These are phyloP conservation scores for Fallopia convolvulus DNA, from an alignment of 148 eudicot genomes.

Conservation along the genomic window DNA sequence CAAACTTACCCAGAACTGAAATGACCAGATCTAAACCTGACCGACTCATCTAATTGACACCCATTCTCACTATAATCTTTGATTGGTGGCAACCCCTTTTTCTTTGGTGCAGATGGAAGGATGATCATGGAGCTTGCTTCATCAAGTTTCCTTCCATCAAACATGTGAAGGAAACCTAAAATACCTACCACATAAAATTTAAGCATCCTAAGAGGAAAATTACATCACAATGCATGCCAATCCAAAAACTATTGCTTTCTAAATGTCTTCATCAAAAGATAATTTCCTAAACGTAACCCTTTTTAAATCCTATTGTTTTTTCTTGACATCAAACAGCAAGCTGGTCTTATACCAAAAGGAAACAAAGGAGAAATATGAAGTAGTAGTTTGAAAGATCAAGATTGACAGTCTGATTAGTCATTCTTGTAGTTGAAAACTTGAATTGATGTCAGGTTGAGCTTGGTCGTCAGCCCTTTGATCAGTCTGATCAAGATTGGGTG, in stretches of 20 bases:
- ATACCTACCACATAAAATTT: background rate
- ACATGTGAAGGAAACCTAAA: background rate
- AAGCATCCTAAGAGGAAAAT: background rate
- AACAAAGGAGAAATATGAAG: background rate
- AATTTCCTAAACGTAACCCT: background rate
- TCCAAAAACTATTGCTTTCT: background rate
- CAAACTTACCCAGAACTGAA: too few relatives aligned
- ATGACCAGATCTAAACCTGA: too few relatives aligned
- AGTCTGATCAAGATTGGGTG: too few relatives aligned
- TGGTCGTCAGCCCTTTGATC: too few relatives aligned
- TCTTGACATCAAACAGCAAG: too few relatives aligned
- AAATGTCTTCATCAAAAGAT: background rate
- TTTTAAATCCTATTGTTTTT: too few relatives aligned
- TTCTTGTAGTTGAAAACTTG: background rate
- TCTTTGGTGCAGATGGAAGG: constrained; percentile 11
- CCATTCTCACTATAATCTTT: too few relatives aligned
- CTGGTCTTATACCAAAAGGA: too few relatives aligned
- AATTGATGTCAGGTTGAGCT: too few relatives aligned
- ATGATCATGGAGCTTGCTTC: constrained; percentile 14
- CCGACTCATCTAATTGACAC: too few relatives aligned
- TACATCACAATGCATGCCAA: background rate
- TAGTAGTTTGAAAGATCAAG: background rate
- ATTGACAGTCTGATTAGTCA: background rate
- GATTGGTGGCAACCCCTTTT: constrained; percentile 9
- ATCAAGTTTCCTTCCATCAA: constrained; percentile 16